A percentile compares a stretch with the other conserved stretches of the same genome.
phyloP scores from a whole-genome alignment of 495 filamentous ascomycete species.

The Aspergillus sclerotioniger region DNA sequence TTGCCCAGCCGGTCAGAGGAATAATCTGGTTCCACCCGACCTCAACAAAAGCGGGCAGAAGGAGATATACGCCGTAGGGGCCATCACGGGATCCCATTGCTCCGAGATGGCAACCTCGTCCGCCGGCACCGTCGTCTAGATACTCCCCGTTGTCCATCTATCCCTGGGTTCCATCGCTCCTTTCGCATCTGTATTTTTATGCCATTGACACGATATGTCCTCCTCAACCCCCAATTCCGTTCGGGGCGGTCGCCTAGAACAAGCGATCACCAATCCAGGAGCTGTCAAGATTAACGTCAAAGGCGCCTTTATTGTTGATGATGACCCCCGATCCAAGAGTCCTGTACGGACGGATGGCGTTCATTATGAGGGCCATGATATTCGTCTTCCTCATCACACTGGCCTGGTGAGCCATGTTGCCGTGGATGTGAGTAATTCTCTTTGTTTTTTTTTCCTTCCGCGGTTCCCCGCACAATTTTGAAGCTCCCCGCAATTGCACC shows the following conservation, averaged over 20 bases:
- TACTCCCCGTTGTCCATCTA: neutral
- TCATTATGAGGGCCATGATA: constrained; percentile 82
- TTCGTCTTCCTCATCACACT: constrained; percentile 92
- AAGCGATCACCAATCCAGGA: constrained; percentile 78
- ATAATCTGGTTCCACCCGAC: constrained; percentile 24
- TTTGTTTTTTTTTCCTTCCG: constrained; percentile 17
- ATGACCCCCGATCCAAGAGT: constrained; percentile 57
- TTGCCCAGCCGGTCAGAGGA: constrained; percentile 3
- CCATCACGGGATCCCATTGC: constrained; percentile 37
- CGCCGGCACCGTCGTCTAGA: constrained; percentile 6
- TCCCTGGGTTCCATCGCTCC: constrained; percentile 15
- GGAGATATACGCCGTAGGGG: constrained; percentile 51
- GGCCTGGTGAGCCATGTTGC: constrained; percentile 93
- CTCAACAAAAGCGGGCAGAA: constrained; percentile 39
- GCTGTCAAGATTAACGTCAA: constrained; percentile 90
- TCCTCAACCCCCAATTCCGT: constrained; percentile 21
- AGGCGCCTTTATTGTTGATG: constrained; percentile 93
- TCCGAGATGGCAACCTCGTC: constrained; percentile 20
- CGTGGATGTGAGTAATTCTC: constrained; percentile 70
- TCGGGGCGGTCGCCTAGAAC: constrained; percentile 48
- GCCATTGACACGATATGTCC: constrained; percentile 17
- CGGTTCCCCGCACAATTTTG: constrained; percentile 33
- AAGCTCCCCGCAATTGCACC: constrained; percentile 34
- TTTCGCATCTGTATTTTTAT: constrained; percentile 12
- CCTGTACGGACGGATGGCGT: constrained; percentile 55